Evolutionary conservation across 2,329 filamentous ascomycete genomes (phyloP), one percentile per base, ranked within the genome.

Genomic region (Pseudocercospora pini-densiflorae): DNA sequence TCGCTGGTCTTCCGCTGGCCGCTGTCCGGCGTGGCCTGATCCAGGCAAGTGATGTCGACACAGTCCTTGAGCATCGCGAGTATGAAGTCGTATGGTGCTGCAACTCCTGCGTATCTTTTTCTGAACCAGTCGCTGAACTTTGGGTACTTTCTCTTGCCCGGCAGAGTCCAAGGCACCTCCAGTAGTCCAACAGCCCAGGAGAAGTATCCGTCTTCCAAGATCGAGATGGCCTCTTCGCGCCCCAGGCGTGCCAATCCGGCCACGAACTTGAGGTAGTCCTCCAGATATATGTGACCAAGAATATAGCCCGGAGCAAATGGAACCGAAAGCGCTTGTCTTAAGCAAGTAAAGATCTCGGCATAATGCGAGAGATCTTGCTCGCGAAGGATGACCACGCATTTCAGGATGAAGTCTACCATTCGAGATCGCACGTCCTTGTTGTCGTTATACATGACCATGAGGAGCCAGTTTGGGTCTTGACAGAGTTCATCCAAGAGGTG

Each of bases 141-240:
- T 8, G 62, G 59, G 53, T 70, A 58, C 43, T 63, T 65, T 29
- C 54, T 58, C 59, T 63, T 61, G n/a, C 45, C 40, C 5, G 51
- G 23, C 4, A 29, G 14, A 10, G 54, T 60, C n/a, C 54, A 64
- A 19, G 66, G 64, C 10, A 71, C n/a, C 19, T 66, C 60, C 36
- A 73, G 49, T 33, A 73, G 64, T 12, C 69, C 66, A 33, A 69
- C 64, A 24, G 62, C 62, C 64, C 67, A 71, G 10, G n/a, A 21
- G 59, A 67, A 66, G 66, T 73, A 72, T 40, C 64, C 66, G 7
- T 63, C 49, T 49, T 70, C 67, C 6, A 73, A 64, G 14, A 74
- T 61, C 24, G 53, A 27, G 27, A 55, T 61, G 1, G 68, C 69
- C 61, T 73, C 68, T 21, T 19, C 33, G 12, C 66, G 60, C 3